Evolutionary conservation across 2,329 filamentous ascomycete species (phyloP).

Genomic region (Apiospora koreana): DNA sequence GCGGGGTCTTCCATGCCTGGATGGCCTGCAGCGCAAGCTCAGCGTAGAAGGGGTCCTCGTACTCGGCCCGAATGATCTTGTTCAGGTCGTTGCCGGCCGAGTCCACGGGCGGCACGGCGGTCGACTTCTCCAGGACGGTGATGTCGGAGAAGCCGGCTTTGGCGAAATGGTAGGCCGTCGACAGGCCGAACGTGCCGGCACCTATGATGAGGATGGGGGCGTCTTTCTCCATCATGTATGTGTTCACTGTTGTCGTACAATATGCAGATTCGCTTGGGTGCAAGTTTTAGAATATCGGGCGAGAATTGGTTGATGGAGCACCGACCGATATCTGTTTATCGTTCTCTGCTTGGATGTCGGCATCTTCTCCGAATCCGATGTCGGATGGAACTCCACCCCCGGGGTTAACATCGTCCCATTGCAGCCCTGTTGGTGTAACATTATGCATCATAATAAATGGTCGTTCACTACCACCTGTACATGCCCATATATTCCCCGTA

Average conservation of each 20-base stretch:
- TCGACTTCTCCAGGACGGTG: constrained; percentile 58
- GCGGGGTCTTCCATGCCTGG: constrained; percentile 49
- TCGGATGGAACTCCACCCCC: not conserved
- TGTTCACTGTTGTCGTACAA: not conserved
- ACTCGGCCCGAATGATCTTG: constrained; percentile 71
- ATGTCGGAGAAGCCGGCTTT: constrained; percentile 53
- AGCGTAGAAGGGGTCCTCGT: constrained; percentile 65
- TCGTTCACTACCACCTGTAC: not conserved
- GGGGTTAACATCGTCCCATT: not conserved
- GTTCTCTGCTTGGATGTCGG: not conserved
- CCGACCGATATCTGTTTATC: not conserved
- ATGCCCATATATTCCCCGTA: not conserved
- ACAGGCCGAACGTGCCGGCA: constrained; percentile 66
- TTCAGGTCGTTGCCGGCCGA: constrained; percentile 75
- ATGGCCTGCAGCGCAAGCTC: constrained; percentile 66
- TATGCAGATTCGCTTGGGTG: not conserved
- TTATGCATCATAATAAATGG: not conserved
- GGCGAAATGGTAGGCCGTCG: constrained; percentile 63
- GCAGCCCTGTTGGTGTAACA: not conserved
- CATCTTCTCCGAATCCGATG: constrained; percentile 2
- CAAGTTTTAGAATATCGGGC: not conserved
- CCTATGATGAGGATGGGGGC: constrained; percentile 55
- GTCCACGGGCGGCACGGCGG: constrained; percentile 47
- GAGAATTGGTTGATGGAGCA: not conserved
- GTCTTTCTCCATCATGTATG: constrained; percentile 20